Percentiles rank a stretch among this genome's conserved stretches.
Conservation (phyloP, 1,284 basidiomycete species). For the Meripilus lineatus region DNA sequence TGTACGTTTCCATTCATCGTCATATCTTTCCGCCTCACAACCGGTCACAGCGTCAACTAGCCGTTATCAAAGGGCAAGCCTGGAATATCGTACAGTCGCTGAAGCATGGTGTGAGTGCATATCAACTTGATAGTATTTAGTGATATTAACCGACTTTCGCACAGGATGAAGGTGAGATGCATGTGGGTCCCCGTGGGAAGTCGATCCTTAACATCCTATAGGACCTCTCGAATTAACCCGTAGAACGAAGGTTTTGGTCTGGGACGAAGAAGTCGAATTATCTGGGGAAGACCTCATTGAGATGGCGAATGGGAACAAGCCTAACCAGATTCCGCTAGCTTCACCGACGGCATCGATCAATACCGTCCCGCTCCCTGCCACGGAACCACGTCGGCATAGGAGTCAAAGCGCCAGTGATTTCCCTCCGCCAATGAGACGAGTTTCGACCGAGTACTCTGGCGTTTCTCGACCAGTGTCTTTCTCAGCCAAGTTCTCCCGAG, state of each 20-base stretch:
- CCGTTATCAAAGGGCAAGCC: constrained; percentile 89
- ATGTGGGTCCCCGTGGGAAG: constrained; percentile 7
- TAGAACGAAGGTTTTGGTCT: constrained; percentile 71
- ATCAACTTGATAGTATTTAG: constrained; percentile 5
- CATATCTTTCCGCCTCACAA: constrained; percentile 2
- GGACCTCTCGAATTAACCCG: constrained; percentile 83
- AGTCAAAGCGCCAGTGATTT: constrained; percentile 64
- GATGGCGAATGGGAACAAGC: constrained; percentile 25
- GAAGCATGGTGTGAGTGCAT: constrained; percentile 55
- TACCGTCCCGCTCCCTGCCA: constrained; percentile 49
- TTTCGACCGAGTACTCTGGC: constrained; percentile 53
- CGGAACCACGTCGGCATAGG: constrained; percentile 35
- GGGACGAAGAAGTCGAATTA: constrained; percentile 83
- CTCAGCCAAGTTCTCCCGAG: constrained; percentile 68
- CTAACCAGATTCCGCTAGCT: constrained; percentile 19
- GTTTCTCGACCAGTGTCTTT: constrained; percentile 68
- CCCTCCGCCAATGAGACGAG: constrained; percentile 63
- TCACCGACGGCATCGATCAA: constrained; percentile 58
- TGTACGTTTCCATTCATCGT: constrained; percentile 33
- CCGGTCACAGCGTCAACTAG: constrained; percentile 65
- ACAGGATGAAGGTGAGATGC: constrained; percentile 53
- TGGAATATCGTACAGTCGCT: constrained; percentile 87
- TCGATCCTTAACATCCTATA: constrained; percentile 24
- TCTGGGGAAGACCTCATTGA: constrained; percentile 46
- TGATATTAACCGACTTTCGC: constrained; percentile 11